Base-by-base conservation (phyloP, 345 rosid genomes). In the Streptanthus diversifolius region DNA sequence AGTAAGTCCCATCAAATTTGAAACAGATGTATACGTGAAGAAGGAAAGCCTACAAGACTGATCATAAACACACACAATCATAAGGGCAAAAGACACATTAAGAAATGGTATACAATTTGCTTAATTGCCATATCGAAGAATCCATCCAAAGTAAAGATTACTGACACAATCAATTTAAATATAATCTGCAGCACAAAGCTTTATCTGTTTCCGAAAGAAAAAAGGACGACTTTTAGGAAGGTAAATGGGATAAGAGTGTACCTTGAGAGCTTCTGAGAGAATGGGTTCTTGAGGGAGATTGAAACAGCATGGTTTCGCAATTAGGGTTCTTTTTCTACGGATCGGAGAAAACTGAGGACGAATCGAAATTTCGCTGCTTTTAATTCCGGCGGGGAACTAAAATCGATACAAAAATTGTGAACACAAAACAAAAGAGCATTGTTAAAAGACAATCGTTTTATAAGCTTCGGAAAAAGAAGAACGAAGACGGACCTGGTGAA, bases 231-330 rank as follows among this genome's bases (percentile, higher is more conserved):
- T 1, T 39, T 12, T 11, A 39, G n/a, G 43, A n/a, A 17, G 9
- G 5, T 3, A 71, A 13, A 3, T 5, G n/a, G 13, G 15, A 61
- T 22, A 21, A 45, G 9, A 33, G 62, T 49, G 7, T 11, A 78
- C 77, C 81, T 78, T 78, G 45, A 78, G 60, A 52, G 81, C 77
- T 29, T 78, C 81, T 0, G 77, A 59, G 77, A 78, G 70, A 30
- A 78, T 60, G 41, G 81, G 81, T 72, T 78, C 77, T 44, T 72
- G 74, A 41, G 81, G 81, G 52, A 78, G 77, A 72, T 72, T 78
- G 77, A 78, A 72, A 36, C 81, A 78, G 45, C 48, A 19, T 30
- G 72, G 29, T 48, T 65, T 77, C 35, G 66, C n/a, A 49, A 71
- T 32, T 49, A 71, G 72, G 72, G 40, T 22, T 71, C 49, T 30